These are phyloP conservation scores for Candolleomyces efflorescens DNA, from an alignment of 768 basidiomycete species.

Conservation along the genomic window DNA sequence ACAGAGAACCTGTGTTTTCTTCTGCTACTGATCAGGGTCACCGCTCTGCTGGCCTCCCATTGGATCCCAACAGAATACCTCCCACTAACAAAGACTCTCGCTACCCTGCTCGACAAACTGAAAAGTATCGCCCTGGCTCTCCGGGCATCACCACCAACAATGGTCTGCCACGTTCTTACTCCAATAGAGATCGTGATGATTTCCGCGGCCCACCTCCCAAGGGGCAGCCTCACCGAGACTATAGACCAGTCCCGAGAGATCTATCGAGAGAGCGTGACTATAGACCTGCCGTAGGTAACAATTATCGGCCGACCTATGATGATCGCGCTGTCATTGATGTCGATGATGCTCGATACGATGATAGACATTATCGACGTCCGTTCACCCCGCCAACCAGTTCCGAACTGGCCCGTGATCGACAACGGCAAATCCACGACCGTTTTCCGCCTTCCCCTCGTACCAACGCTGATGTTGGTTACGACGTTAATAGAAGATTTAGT, in stretches of 20 bases:
- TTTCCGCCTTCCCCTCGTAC: slow-evolving; percentile 30
- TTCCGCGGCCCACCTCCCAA: neutral
- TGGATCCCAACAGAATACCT: neutral
- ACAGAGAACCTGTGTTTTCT: neutral
- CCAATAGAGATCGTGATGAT: neutral
- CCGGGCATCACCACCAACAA: neutral
- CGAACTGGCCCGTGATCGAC: slow-evolving; percentile 12
- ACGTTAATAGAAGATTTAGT: slow-evolving; percentile 6
- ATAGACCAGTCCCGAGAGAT: neutral
- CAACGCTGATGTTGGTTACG: slow-evolving; percentile 23
- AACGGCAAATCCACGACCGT: slow-evolving; percentile 20
- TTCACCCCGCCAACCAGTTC: slow-evolving; percentile 11
- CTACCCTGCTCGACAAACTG: neutral
- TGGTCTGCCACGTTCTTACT: neutral
- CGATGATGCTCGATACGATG: slow-evolving; percentile 32
- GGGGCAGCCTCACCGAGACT: neutral
- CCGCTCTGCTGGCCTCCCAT: neutral
- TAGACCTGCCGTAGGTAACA: slow-evolving; percentile 2
- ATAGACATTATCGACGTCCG: slow-evolving; percentile 17
- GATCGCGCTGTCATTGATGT: slow-evolving; percentile 34
- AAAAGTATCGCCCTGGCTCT: neutral
- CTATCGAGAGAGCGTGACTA: neutral
- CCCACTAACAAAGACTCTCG: neutral
- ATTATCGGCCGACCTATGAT: slow-evolving; percentile 37
- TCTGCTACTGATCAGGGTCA: neutral